These are phyloP conservation scores for Globisporangium acanthophoron DNA, from an alignment of 352 stramenopile genomes.

Conservation along the genomic window DNA sequence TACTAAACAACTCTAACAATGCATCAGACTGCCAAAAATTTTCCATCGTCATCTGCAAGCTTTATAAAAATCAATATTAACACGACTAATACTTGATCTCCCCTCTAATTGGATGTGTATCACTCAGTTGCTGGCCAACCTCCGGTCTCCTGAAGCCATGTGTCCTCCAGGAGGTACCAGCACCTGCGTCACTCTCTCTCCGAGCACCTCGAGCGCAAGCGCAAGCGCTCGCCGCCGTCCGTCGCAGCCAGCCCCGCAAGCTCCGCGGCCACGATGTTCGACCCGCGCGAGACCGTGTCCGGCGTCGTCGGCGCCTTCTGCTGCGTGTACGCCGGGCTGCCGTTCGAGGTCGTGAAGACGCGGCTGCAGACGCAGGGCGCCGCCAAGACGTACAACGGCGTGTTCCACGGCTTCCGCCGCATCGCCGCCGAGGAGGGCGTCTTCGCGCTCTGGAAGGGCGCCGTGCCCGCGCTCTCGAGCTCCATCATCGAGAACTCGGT, in stretches of 20 bases:
- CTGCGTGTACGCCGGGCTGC: constrained; percentile 80
- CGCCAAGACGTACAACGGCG: constrained; percentile 50
- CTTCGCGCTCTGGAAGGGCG: constrained; percentile 83
- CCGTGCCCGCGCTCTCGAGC: constrained; percentile 78
- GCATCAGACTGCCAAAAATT: too few species aligned
- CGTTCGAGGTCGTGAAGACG: constrained; percentile 87
- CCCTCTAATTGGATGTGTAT: too few species aligned
- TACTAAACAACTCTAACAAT: background rate
- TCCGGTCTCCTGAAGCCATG: background rate
- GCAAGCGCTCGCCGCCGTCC: constrained; percentile 8
- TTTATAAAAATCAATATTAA: too few species aligned
- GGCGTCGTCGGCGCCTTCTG: constrained; percentile 75
- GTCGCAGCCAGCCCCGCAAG: background rate
- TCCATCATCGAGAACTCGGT: constrained; percentile 89
- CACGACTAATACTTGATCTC: too few species aligned
- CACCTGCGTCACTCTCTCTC: background rate
- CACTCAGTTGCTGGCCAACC: too few species aligned
- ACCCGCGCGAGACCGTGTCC: constrained; percentile 68
- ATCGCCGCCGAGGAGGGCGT: constrained; percentile 73
- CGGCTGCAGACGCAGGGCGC: constrained; percentile 73
- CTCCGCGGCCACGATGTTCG: constrained; percentile 38
- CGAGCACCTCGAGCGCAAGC: constrained; percentile 14
- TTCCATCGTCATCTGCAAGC: too few species aligned
- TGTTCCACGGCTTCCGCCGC: constrained; percentile 59
- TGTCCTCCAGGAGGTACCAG: background rate